Conservation (phyloP, 2,329 filamentous ascomycete species). For the Colletotrichum phormii region DNA sequence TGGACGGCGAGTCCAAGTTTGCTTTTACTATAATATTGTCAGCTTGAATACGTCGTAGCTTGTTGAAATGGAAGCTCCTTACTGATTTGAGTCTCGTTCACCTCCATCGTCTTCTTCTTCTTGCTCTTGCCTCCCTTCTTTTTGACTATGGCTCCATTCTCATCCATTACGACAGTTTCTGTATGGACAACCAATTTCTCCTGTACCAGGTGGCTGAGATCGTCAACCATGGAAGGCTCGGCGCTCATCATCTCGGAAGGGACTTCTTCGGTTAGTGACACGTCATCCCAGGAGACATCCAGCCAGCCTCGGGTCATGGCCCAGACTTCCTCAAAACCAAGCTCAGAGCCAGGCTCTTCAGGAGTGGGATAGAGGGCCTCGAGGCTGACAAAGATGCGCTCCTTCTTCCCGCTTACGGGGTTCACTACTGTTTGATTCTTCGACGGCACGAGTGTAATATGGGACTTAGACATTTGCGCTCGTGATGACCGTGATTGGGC, state of each 20-base stretch:
- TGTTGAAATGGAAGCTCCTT: constrained; percentile 50
- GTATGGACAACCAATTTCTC: constrained; percentile 57
- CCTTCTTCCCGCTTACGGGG: constrained; percentile 82
- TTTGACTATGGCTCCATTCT: constrained; percentile 67
- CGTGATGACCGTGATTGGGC: constrained; percentile 49
- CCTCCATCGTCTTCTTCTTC: constrained; percentile 84
- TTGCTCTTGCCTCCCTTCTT: constrained; percentile 64
- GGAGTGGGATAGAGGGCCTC: constrained; percentile 86
- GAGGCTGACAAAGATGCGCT: constrained; percentile 89
- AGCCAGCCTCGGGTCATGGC: constrained; percentile 80
- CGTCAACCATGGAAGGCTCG: constrained; percentile 37
- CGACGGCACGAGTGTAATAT: constrained; percentile 76
- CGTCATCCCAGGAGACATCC: constrained; percentile 63
- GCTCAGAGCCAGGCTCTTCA: constrained; percentile 77
- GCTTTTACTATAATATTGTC: constrained; percentile 77
- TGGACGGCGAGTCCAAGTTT: constrained; percentile 89
- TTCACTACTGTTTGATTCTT: constrained; percentile 86
- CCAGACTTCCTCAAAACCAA: constrained; percentile 92
- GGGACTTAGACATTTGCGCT: constrained; percentile 69
- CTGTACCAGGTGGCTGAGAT: constrained; percentile 41
- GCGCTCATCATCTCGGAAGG: constrained; percentile 14
- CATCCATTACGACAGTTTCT: constrained; percentile 63
- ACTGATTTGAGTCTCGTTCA: constrained; percentile 95
- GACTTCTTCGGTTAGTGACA: constrained; percentile 26
- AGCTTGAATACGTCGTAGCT: constrained; percentile 36